A percentile compares a stretch with the other conserved stretches of the same genome.
Conservation (phyloP, 2,329 filamentous ascomycete genomes). For the Acephala macrosclerotiorum region DNA sequence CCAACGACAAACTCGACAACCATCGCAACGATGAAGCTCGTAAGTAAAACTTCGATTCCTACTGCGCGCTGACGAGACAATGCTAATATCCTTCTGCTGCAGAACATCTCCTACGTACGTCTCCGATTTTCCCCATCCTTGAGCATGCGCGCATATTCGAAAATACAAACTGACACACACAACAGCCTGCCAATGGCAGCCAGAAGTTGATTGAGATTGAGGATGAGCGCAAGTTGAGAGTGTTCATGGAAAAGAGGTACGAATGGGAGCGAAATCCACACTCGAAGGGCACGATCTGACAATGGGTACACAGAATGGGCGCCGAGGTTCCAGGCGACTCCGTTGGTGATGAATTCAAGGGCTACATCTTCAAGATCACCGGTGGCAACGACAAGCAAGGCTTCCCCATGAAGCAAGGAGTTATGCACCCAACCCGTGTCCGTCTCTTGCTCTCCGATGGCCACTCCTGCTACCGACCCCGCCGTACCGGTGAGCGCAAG, state of each 20-base stretch:
- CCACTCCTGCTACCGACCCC: constrained; percentile 99
- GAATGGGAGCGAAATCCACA: constrained; percentile 50
- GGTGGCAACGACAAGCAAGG: constrained; percentile 99
- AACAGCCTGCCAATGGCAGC: constrained; percentile 90
- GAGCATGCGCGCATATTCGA: constrained; percentile 11
- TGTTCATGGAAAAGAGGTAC: constrained; percentile 97
- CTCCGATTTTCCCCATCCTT: constrained; percentile 14
- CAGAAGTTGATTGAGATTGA: constrained; percentile 99
- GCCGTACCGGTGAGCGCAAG: constrained; percentile 98
- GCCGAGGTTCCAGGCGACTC: constrained; percentile 92
- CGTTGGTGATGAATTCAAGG: constrained; percentile 99
- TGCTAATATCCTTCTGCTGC: constrained; percentile 34
- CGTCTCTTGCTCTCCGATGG: constrained; percentile 93
- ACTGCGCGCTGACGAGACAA: constrained; percentile 11
- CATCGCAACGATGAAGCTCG: constrained; percentile 41
- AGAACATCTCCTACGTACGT: constrained; percentile 46
- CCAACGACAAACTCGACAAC: background rate
- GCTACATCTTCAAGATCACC: constrained; percentile 99
- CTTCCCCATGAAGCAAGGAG: constrained; percentile 99
- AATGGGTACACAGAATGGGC: constrained; percentile 69
- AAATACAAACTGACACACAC: constrained; percentile 32
- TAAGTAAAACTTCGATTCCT: constrained; percentile 31
- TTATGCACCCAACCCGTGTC: constrained; percentile 98
- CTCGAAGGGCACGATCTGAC: constrained; percentile 47
- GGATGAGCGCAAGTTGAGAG: constrained; percentile 98